Percentiles rank a stretch among this genome's conserved stretches.
These are phyloP conservation scores for Saccharomycopsis amapae DNA, from an alignment of 805 yeast genomes.

Conservation along the genomic window DNA sequence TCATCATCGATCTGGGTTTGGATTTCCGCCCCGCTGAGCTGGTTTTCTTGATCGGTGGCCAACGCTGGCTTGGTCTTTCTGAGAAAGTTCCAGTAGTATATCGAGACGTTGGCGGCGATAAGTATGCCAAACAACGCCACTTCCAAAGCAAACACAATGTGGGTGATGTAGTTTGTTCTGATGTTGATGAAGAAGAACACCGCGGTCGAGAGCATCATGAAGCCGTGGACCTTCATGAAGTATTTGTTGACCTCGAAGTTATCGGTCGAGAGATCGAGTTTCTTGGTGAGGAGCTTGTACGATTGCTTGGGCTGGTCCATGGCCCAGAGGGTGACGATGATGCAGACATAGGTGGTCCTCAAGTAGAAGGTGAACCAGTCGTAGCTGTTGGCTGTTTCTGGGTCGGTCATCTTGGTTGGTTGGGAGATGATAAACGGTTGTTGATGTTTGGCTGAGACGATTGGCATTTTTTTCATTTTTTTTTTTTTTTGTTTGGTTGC, in stretches of 20 bases:
- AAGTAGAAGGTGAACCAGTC: conserved; percentile 22
- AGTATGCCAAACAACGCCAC: conserved; percentile 8
- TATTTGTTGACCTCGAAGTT: conserved; percentile 14
- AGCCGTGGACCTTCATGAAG: conserved; percentile 15
- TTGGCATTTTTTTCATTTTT: no score
- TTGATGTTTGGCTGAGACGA: background rate
- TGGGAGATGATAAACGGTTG: background rate
- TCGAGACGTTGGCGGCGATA: background rate
- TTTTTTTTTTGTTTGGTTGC: no score
- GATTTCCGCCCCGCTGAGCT: background rate
- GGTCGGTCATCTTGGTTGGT: background rate
- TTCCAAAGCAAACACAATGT: conserved; percentile 15
- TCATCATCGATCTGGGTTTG: conserved; percentile 8
- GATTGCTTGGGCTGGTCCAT: conserved; percentile 22
- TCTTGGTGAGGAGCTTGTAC: conserved; percentile 9
- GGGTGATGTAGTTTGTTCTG: conserved; percentile 18
- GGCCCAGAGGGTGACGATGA: conserved; percentile 16
- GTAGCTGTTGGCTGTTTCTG: conserved; percentile 6
- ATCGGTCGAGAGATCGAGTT: conserved; percentile 4
- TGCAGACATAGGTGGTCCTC: conserved; percentile 20
- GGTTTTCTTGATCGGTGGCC: background rate
- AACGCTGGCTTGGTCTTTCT: conserved; percentile 1
- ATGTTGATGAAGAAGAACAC: conserved; percentile 15
- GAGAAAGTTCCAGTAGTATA: conserved; percentile 16
- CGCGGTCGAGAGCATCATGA: conserved; percentile 7